Evolutionary conservation across 2,329 filamentous ascomycete species (phyloP).

Genomic region (Exophiala aquamarina): DNA sequence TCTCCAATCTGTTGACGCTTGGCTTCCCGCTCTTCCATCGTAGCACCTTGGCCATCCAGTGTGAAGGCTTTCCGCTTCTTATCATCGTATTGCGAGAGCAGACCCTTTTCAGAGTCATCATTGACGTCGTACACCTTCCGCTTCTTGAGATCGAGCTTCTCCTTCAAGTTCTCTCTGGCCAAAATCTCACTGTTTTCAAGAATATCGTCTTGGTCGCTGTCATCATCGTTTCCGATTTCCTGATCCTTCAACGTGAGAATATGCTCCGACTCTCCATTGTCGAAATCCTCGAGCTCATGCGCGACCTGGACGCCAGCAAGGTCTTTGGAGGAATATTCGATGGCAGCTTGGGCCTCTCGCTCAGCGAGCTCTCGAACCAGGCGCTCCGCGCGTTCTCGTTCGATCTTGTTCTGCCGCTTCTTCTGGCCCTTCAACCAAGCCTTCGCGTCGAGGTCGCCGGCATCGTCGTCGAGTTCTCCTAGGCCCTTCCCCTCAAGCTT

Average conservation of each 20-base stretch:
- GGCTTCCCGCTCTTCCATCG: slow-evolving; percentile 61
- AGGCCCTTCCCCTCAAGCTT: slow-evolving; percentile 80
- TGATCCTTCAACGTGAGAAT: slow-evolving; percentile 93
- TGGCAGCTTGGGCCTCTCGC: slow-evolving; percentile 65
- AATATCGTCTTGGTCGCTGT: slow-evolving; percentile 86
- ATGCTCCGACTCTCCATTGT: slow-evolving; percentile 66
- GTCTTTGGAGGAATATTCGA: slow-evolving; percentile 81
- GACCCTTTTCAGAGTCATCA: slow-evolving; percentile 65
- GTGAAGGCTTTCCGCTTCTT: slow-evolving; percentile 89
- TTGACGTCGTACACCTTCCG: slow-evolving; percentile 92
- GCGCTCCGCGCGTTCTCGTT: slow-evolving; percentile 66
- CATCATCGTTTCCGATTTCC: slow-evolving; percentile 63
- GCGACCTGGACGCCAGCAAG: slow-evolving; percentile 88
- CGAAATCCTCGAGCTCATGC: slow-evolving; percentile 79
- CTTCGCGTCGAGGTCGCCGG: slow-evolving; percentile 70
- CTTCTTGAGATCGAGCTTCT: slow-evolving; percentile 79
- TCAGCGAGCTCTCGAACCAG: slow-evolving; percentile 76
- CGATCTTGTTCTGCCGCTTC: slow-evolving; percentile 91
- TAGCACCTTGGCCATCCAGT: slow-evolving; percentile 73
- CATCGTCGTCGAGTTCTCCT: slow-evolving; percentile 71
- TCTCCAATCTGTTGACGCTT: slow-evolving; percentile 55
- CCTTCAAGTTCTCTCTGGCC: slow-evolving; percentile 48
- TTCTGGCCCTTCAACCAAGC: slow-evolving; percentile 87
- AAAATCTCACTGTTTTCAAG: slow-evolving; percentile 52
- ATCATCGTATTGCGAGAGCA: slow-evolving; percentile 92